phyloP scores from a whole-genome alignment of 805 yeast species.

The Groenewaldozyma salmanticensis region DNA sequence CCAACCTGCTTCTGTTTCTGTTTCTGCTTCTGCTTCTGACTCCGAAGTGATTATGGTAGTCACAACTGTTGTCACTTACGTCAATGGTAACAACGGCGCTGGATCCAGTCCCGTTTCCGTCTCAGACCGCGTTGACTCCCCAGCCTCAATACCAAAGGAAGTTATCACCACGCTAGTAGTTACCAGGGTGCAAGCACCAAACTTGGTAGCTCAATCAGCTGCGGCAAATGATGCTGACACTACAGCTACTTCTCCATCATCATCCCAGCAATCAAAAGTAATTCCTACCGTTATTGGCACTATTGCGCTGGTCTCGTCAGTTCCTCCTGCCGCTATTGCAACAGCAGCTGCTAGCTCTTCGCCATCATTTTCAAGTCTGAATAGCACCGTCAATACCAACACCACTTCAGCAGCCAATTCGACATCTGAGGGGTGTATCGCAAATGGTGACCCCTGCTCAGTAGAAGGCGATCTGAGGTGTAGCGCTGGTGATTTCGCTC shows the following conservation, averaged over 20 bases:
- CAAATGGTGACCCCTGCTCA: constrained; percentile 18
- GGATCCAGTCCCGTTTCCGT: too few species aligned
- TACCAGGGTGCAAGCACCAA: too few species aligned
- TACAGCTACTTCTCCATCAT: not conserved
- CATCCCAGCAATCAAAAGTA: too few species aligned
- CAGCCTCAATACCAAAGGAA: too few species aligned
- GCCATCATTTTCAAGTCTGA: not conserved
- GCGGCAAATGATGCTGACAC: not conserved
- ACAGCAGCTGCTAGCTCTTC: constrained; percentile 1
- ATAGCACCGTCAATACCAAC: not conserved
- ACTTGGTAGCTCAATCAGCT: not conserved
- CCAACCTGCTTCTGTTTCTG: not conserved
- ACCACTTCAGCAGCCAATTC: not conserved
- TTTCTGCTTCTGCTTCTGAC: too few species aligned
- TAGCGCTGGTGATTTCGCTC: constrained; percentile 20
- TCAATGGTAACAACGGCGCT: too few species aligned
- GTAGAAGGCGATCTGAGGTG: constrained; percentile 21
- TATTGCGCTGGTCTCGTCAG: too few species aligned
- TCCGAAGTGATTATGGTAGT: not conserved
- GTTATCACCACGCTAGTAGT: too few species aligned
- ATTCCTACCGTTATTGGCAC: too few species aligned
- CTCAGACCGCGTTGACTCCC: too few species aligned
- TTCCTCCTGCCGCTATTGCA: not conserved
- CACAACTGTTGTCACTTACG: not conserved
- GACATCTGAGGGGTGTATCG: constrained; percentile 6